Base-by-base conservation (phyloP, 2,329 filamentous ascomycete species). In the Phyllosticta ampelicida region DNA sequence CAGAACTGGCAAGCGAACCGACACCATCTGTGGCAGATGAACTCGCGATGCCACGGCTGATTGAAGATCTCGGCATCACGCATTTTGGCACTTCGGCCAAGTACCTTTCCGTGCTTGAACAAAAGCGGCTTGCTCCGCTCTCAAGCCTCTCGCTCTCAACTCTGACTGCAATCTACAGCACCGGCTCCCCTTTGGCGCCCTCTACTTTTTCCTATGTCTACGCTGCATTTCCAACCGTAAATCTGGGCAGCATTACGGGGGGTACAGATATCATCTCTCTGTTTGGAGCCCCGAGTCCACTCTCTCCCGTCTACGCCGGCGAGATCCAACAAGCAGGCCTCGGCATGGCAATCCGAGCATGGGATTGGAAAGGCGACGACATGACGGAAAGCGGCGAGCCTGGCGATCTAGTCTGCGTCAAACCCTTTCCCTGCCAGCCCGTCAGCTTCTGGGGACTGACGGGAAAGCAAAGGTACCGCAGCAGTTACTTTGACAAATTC, bases 201-300 rank as follows among this genome's bases (percentile, higher is more conserved):
- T 95, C 90, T 1, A 97, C 94, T 1, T 97, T 96, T 73, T 79
- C 83, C 59, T 97, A 95, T 67, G 85, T 96, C 56, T 96, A 97
- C 74, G 75, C 81, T 23, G 86, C 87, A 1, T 95, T 97, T 67
- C 90, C 90, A 1, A 67, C 80, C 0, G 78, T 97, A 63, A 92
- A 96, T 71, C 82, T 97, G 8, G 90, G 86, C 53, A 95, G 89
- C 59, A 97, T 99, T 67, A 97, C 92, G 0, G 94, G 94, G 44
- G 94, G 92, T 54, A 97, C 92, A 2, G 94, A 99, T 70, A 97
- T 97, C 65, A 89, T 97, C 63, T 96, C 91, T 0, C 82, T 97
- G 30, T 99, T 97, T 67, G 92, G 91, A 50, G 86, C 89, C 0
- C 88, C 90, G 0, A 92, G 86, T 58, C 77, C 76, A 1, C 68